phyloP scores from a whole-genome alignment of 129 eudicot species.

The Rutidosis leptorrhynchoides region DNA sequence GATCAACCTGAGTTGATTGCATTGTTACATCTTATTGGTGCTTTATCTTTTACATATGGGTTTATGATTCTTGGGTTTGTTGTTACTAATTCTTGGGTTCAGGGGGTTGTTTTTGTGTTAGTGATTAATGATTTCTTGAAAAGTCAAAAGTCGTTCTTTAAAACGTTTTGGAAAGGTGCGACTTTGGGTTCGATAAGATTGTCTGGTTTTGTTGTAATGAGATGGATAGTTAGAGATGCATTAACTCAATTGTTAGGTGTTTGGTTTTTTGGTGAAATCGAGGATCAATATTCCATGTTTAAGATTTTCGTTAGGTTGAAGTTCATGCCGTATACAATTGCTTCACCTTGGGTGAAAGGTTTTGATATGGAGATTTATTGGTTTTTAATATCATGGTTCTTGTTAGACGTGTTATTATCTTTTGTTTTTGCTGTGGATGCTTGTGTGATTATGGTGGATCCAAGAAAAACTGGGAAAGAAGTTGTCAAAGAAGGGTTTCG shows the following conservation, averaged over 20 bases:
- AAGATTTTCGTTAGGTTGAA: conserved; percentile 79
- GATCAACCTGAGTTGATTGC: conserved; percentile 52
- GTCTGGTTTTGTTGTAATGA: conserved; percentile 51
- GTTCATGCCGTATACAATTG: conserved; percentile 73
- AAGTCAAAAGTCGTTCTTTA: conserved; percentile 36
- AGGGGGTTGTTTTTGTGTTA: conserved; percentile 60
- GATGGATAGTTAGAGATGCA: conserved; percentile 73
- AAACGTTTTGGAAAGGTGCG: conserved; percentile 53
- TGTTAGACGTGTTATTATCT: conserved; percentile 51
- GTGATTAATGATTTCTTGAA: conserved; percentile 58
- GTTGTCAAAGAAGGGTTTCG: conserved; percentile 72
- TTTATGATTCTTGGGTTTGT: conserved; percentile 54
- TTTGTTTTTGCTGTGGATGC: conserved; percentile 66
- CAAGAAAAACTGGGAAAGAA: conserved; percentile 67
- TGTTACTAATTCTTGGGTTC: conserved; percentile 60
- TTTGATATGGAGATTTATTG: conserved; percentile 55
- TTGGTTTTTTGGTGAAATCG: conserved; percentile 64
- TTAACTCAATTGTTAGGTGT: conserved; percentile 62
- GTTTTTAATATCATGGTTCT: conserved; percentile 57
- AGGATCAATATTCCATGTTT: conserved; percentile 66
- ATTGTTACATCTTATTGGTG: conserved; percentile 42
- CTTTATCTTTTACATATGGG: conserved; percentile 55
- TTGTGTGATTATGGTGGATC: conserved; percentile 79
- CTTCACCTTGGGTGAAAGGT: conserved; percentile 57
- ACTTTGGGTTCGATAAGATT: conserved; percentile 58